Base-by-base conservation (phyloP, 2,329 filamentous ascomycete genomes). In the Fusarium pseudoanthophilum region DNA sequence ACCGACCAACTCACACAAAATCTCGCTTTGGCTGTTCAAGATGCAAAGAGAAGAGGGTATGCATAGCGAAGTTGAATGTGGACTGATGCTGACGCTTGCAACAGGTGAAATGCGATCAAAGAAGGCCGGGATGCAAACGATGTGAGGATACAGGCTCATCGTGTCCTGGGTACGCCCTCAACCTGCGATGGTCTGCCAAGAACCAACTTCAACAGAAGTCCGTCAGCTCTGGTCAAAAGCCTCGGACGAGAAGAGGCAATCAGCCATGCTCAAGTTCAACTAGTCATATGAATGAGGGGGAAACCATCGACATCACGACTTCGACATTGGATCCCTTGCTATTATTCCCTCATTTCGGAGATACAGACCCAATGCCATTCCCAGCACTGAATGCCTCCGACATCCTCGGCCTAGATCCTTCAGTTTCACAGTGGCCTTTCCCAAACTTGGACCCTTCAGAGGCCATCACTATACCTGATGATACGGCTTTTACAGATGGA, bases 401-500 rank as follows among this genome's bases (percentile, higher is more conserved):
- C n/a, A 26, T 52, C 7, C 32, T 52, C 3, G 18, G 32, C 13
- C 15, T 36, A 3, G 30, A 52, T 6, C n/a, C n/a, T 20, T 36
- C 18, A 6, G 9, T 20, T 36, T 36, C n/a, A 21, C 32, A 36
- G 4, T 52, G 49, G 49, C 32, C 49, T 4, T 52, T 52, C 7
- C 49, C n/a, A 11, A 36, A 26, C 2, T 26, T 52, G 2, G n/a
- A 26, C 5, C 8, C 13, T 13, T 52, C 32, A 0, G 18, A 21
- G 1, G 6, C 1, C 1, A 11, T 52, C 8, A 15, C n/a, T 11
- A 21, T 52, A 4, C n/a, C 32, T 8, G 32, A 36, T 9, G 6
- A 36, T 11, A 1, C 32, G 9, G 6, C n/a, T 2, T 15, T 52
- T 20, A 20, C 49, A 11, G 13, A 52, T 36, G 9, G 6, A 0